These are phyloP conservation scores for Pythium sukuiense DNA, from an alignment of 352 stramenopile species.

Conservation along the genomic window DNA sequence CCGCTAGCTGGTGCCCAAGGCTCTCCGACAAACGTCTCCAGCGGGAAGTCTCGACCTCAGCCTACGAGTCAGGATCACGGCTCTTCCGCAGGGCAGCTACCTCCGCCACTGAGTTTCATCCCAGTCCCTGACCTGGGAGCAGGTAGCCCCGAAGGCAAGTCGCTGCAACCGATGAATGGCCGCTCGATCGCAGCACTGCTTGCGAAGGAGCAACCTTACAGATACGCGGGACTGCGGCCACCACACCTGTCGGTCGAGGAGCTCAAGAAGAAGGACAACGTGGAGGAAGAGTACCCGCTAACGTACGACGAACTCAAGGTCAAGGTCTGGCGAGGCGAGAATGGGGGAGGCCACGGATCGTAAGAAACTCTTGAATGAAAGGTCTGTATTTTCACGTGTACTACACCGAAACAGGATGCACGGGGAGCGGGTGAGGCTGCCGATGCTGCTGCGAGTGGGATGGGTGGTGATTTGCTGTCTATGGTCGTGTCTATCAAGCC, in stretches of 20 bases:
- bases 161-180: conserved; percentile 7
- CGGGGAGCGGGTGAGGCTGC: conserved; percentile 1
- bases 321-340: conserved; percentile 72
- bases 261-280: conserved; percentile 81
- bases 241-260: conserved; percentile 77
- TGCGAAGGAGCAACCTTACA: conserved; percentile 72
- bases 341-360: conserved; percentile 3
- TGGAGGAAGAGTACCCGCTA: conserved; percentile 86
- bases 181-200: conserved; percentile 37
- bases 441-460: background rate
- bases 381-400: conserved; percentile 6
- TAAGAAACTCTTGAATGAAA: background rate
- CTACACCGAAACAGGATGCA: background rate
- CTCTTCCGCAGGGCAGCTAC: background rate
- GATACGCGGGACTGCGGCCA: conserved; percentile 58
- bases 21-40: background rate
- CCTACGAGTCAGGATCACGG: background rate
- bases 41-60: background rate
- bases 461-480: conserved; percentile 8
- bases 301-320: conserved; percentile 86
- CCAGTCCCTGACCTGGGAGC: conserved; percentile 12
- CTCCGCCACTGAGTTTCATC: conserved; percentile 26
- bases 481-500: conserved; percentile 30
- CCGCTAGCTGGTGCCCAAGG: background rate
- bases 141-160: conserved; percentile 11